Percentiles rank a stretch among this genome's conserved stretches.
phyloP scores from a whole-genome alignment of 1,284 basidiomycete species.

The Cryptococcus depauperatus region DNA sequence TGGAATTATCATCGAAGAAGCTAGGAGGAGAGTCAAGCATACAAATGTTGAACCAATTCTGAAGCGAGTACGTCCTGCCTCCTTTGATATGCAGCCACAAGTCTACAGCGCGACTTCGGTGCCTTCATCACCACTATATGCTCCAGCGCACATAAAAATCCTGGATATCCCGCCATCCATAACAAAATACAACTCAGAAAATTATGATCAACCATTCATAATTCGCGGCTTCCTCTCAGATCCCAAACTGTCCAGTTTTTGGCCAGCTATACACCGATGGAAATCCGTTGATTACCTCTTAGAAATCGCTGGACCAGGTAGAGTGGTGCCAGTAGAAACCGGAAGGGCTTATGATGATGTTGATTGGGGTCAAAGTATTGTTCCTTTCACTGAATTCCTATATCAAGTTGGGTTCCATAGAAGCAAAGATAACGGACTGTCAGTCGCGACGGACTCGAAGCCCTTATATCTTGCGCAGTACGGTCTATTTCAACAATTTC shows the following conservation, averaged over 20 bases:
- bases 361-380: constrained; percentile 74
- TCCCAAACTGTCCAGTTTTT: constrained; percentile 55
- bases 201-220: constrained; percentile 60
- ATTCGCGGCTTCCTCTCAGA: constrained; percentile 53
- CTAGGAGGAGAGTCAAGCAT: constrained; percentile 40
- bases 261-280: constrained; percentile 55
- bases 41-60: background rate
- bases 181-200: constrained; percentile 52
- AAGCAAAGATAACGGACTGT: background rate
- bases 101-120: background rate
- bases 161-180: constrained; percentile 49
- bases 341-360: constrained; percentile 73
- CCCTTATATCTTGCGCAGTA: constrained; percentile 86
- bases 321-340: constrained; percentile 83
- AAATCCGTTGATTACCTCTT: constrained; percentile 59
- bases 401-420: constrained; percentile 49
- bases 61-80: background rate
- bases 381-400: constrained; percentile 71
- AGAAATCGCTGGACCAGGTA: constrained; percentile 60
- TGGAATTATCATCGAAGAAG: constrained; percentile 52
- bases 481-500: constrained; percentile 76
- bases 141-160: constrained; percentile 38
- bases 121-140: constrained; percentile 7
- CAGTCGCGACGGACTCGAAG: background rate
- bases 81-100: background rate